Evolutionary conservation across 495 filamentous ascomycete species (phyloP).

Genomic region (Hyaloscypha bicolor): DNA sequence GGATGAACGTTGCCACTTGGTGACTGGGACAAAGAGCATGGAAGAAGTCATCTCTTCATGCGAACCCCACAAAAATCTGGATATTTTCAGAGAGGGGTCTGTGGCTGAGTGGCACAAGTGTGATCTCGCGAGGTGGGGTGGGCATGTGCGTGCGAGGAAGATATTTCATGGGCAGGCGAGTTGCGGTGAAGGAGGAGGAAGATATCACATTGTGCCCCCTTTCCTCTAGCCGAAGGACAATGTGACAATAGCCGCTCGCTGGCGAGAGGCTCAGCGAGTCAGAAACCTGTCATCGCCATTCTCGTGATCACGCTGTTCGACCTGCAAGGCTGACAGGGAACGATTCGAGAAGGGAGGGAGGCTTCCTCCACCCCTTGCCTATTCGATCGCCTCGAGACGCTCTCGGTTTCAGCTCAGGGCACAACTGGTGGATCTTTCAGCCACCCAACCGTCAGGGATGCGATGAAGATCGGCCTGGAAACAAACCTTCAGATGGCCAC

Average conservation of each 20-base stretch:
- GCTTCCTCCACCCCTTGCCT: neutral
- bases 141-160: neutral
- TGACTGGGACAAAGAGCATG: constrained; percentile 14
- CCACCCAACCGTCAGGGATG: constrained; percentile 8
- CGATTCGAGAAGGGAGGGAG: neutral
- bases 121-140: neutral
- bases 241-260: neutral
- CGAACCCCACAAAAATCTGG: constrained; percentile 8
- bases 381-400: constrained; percentile 15
- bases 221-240: neutral
- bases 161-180: neutral
- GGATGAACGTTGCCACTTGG: constrained; percentile 8
- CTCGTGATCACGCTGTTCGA: neutral
- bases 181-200: neutral
- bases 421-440: neutral
- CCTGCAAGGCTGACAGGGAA: neutral
- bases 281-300: neutral
- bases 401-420: constrained; percentile 10
- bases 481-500: constrained; percentile 14
- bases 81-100: constrained; percentile 3
- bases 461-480: constrained; percentile 17
- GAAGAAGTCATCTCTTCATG: neutral
- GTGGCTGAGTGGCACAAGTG: constrained; percentile 11
- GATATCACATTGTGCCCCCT: neutral
- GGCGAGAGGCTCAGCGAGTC: neutral